Evolutionary conservation across 495 filamentous ascomycete genomes (phyloP).

Genomic region (Bryoglossum gracile): DNA sequence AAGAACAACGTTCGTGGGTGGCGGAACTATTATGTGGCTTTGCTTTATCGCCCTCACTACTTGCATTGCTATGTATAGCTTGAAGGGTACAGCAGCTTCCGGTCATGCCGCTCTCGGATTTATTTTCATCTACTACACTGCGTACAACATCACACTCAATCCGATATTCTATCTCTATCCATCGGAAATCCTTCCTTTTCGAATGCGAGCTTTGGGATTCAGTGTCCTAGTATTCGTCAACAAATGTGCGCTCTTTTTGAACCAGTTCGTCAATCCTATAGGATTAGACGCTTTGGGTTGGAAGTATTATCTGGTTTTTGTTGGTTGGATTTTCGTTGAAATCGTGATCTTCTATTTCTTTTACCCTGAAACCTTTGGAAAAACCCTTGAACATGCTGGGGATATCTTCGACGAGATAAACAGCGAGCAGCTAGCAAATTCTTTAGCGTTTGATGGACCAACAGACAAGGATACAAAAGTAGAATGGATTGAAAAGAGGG

Average conservation of each 20-base stretch:
- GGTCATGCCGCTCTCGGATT: constrained; percentile 31
- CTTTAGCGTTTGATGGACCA: too few relatives aligned
- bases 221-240: constrained; percentile 40
- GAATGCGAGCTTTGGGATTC: constrained; percentile 36
- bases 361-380: constrained; percentile 32
- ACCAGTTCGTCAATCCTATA: constrained; percentile 43
- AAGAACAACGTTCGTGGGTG: constrained; percentile 32
- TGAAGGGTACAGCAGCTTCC: neutral
- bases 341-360: constrained; percentile 40
- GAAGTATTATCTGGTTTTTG: constrained; percentile 39
- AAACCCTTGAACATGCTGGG: too few relatives aligned
- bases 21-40: constrained; percentile 32
- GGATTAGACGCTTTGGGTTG: constrained; percentile 38
- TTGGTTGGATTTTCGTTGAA: constrained; percentile 38
- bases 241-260: constrained; percentile 36
- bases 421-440: too few relatives aligned
- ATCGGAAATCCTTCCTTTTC: constrained; percentile 35
- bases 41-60: constrained; percentile 33
- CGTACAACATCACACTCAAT: constrained; percentile 36
- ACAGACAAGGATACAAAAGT: too few relatives aligned
- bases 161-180: constrained; percentile 31
- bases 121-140: constrained; percentile 38
- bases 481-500: too few relatives aligned
- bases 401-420: too few relatives aligned
- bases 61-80: constrained; percentile 25